phyloP scores from a whole-genome alignment of 2,329 filamentous ascomycete genomes.

The Phialophora chinensis region DNA sequence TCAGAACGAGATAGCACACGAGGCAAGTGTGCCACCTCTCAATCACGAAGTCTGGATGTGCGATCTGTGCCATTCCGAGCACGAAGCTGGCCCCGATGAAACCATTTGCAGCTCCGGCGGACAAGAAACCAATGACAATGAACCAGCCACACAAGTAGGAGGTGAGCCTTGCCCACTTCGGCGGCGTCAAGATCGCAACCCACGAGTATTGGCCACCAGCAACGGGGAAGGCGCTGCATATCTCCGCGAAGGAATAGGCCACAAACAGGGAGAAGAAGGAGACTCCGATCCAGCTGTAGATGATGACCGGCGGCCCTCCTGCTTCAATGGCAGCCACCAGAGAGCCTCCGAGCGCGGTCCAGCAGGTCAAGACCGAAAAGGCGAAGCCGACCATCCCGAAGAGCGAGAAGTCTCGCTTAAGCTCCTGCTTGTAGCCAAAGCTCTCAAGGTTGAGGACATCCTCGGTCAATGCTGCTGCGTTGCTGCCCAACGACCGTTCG shows the following conservation, averaged over 20 bases:
- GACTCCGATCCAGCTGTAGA: slow-evolving; percentile 63
- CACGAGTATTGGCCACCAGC: slow-evolving; percentile 51
- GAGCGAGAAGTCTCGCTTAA: slow-evolving; percentile 62
- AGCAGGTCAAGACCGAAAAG: slow-evolving; percentile 64
- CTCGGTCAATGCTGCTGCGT: slow-evolving; percentile 9
- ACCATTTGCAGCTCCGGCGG: slow-evolving; percentile 37
- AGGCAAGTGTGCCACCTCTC: slow-evolving; percentile 63
- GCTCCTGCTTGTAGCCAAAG: slow-evolving; percentile 48
- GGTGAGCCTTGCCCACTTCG: slow-evolving; percentile 50
- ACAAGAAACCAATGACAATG: slow-evolving; percentile 52
- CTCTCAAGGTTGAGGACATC: slow-evolving; percentile 25
- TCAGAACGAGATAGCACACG: slow-evolving; percentile 57
- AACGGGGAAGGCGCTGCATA: slow-evolving; percentile 55
- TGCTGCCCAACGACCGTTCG: slow-evolving; percentile 12
- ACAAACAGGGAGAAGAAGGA: slow-evolving; percentile 59
- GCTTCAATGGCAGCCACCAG: slow-evolving; percentile 62
- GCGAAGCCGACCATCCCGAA: slow-evolving; percentile 65
- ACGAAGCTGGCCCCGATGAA: slow-evolving; percentile 61
- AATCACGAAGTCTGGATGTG: slow-evolving; percentile 58
- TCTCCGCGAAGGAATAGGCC: slow-evolving; percentile 65
- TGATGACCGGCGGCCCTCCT: slow-evolving; percentile 65
- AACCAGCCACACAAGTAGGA: slow-evolving; percentile 58
- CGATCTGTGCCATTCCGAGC: slow-evolving; percentile 60
- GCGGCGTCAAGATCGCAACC: slow-evolving; percentile 63
- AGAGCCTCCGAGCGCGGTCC: slow-evolving; percentile 63